Conservation (phyloP, 2,329 filamentous ascomycete species). For the Cadophora gregata region DNA sequence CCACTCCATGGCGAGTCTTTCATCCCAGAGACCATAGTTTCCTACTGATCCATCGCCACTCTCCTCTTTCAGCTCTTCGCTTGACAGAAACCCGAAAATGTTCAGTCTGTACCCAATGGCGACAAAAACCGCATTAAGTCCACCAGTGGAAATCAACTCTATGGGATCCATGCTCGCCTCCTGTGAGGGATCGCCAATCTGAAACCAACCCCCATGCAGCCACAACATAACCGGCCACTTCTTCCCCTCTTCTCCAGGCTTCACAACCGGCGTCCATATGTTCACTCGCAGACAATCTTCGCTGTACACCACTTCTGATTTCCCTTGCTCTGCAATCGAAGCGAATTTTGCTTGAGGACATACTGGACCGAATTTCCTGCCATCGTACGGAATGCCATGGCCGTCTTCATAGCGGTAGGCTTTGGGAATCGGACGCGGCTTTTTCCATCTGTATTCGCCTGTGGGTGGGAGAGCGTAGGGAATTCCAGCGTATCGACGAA, state of each 20-base stretch:
- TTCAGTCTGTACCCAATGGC: slow-evolving; percentile 56
- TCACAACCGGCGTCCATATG: slow-evolving; percentile 52
- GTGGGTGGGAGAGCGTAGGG: slow-evolving; percentile 40
- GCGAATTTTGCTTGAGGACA: slow-evolving; percentile 47
- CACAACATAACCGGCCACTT: slow-evolving; percentile 44
- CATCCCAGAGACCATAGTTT: slow-evolving; percentile 55
- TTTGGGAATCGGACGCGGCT: slow-evolving; percentile 42
- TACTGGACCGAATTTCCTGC: slow-evolving; percentile 46
- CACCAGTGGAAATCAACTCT: slow-evolving; percentile 48
- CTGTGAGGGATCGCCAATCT: slow-evolving; percentile 52
- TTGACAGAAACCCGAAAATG: slow-evolving; percentile 55
- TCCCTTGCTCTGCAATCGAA: slow-evolving; percentile 37
- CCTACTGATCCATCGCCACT: slow-evolving; percentile 41
- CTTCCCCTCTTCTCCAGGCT: neutral
- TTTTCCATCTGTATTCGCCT: slow-evolving; percentile 37
- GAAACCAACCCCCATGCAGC: slow-evolving; percentile 56
- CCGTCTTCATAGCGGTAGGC: slow-evolving; percentile 42
- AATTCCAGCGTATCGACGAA: slow-evolving; percentile 45
- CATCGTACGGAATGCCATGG: slow-evolving; percentile 45
- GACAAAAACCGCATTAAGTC: slow-evolving; percentile 49
- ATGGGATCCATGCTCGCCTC: slow-evolving; percentile 51
- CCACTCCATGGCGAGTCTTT: slow-evolving; percentile 57
- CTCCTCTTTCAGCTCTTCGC: slow-evolving; percentile 46
- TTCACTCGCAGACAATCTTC: slow-evolving; percentile 58
- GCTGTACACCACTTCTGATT: slow-evolving; percentile 42